Base-by-base conservation (phyloP, 1,284 basidiomycete species). In the Apiotrichum gamsii region DNA sequence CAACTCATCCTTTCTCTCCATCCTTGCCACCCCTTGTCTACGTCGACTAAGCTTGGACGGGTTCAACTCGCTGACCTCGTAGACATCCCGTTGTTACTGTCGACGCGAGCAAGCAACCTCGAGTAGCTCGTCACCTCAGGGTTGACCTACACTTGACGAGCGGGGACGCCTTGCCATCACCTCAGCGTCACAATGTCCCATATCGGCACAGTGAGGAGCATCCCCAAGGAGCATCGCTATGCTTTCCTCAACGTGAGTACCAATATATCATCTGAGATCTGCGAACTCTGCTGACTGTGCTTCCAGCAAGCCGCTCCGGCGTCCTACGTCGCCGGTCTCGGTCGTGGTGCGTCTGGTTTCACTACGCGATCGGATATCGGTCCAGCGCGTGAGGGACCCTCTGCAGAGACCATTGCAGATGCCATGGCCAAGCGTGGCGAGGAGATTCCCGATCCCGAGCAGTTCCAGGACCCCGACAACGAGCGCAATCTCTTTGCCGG, bases 331-430 rank as follows among this genome's bases (percentile, higher is more conserved):
- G 91, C 91, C 59, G 90, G 91, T 85, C 83, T 95, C 33, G 90
- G 91, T 75, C 82, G 90, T 78, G 91, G 90, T 72, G 93, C 94
- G 42, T 95, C 91, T 43, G 95, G 94, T 51, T 98, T 98, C 74
- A 98, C 94, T 0, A 98, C 93, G 8, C 86, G 94, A 44, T 95
- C 91, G 39, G 94, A 98, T 82, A 98, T 99, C 57, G 94, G 94
- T 69, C 95, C 94, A 39, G 94, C 94, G 4, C 80, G 95, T 69
- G 91, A 95, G 68, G 90, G 89, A 0, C 89, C 90, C 0, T 87
- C 86, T 14, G 89, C 89, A 23, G 90, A 93, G 72, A 82, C 82
- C 2, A 77, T 93, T 38, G 88, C 88, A 24, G 89, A 87, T 61
- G 87, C 85, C 0, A 85, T 88, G 69, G 83, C 84, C 4, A 80